A percentile compares a stretch with the other conserved stretches of the same genome.
Conservation (phyloP, 148 eudicot genomes). For the Oxyria digyna region DNA sequence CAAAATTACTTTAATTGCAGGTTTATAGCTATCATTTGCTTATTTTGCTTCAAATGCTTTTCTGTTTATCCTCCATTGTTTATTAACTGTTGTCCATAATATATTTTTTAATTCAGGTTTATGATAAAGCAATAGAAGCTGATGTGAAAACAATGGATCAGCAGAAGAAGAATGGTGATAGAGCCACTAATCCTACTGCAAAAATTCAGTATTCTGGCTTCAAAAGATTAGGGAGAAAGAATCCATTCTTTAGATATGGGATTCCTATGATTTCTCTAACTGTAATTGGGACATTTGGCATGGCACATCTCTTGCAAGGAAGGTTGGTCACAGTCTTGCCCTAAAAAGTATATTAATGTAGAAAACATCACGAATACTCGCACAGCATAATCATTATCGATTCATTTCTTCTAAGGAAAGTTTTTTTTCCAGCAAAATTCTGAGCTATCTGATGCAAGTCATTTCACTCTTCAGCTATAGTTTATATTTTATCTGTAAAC, state of each 20-base stretch:
- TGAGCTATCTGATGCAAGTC: neutral
- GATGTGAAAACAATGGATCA: constrained; percentile 16
- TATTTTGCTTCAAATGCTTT: no score
- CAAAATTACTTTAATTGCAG: no score
- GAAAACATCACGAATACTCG: no score
- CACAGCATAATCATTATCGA: no score
- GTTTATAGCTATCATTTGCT: no score
- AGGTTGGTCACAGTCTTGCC: constrained; percentile 32
- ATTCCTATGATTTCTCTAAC: constrained; percentile 91
- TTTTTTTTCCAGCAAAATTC: neutral
- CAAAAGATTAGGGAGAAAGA: constrained; percentile 64
- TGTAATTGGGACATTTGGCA: constrained; percentile 76
- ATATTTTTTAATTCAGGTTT: neutral
- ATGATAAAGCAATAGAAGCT: constrained; percentile 19
- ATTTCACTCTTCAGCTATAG: neutral
- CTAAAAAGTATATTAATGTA: neutral
- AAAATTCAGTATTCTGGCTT: constrained; percentile 39
- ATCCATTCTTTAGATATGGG: constrained; percentile 88
- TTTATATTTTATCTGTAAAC: neutral
- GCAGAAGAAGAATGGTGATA: constrained; percentile 21
- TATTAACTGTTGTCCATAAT: no score
- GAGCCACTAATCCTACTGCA: constrained; percentile 6
- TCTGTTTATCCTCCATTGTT: no score
- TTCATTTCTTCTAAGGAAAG: no score
- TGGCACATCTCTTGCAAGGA: constrained; percentile 91